Evolutionary conservation across 1,139 yeast genomes (phyloP).

Genomic region (Petasospora fabianii): DNA sequence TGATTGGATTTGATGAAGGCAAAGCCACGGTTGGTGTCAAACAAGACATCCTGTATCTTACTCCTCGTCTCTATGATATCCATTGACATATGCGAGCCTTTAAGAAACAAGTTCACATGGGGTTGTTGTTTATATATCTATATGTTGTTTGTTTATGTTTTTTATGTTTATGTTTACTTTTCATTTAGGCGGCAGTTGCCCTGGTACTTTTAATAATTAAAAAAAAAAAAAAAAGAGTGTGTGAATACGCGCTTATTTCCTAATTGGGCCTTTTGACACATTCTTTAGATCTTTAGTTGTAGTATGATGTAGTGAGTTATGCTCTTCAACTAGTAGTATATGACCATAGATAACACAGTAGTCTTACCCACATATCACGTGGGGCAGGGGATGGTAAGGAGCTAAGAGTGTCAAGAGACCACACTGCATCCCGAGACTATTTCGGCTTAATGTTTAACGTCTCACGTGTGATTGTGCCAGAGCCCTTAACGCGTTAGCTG

Average conservation of each 20-base stretch:
- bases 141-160: too few relatives aligned
- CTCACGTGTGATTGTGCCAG: neutral
- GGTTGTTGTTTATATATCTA: neutral
- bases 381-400: too few relatives aligned
- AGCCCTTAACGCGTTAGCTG: too few relatives aligned
- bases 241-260: conserved; percentile 1
- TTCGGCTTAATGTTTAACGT: too few relatives aligned
- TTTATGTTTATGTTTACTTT: neutral
- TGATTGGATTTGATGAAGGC: conserved; percentile 13
- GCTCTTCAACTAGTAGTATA: too few relatives aligned
- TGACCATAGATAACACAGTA: neutral
- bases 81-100: too few relatives aligned
- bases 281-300: too few relatives aligned
- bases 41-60: conserved; percentile 11
- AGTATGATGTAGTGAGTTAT: too few relatives aligned
- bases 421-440: too few relatives aligned
- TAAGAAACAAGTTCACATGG: neutral
- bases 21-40: conserved; percentile 12
- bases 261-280: conserved; percentile 1
- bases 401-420: too few relatives aligned
- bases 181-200: conserved; percentile 1
- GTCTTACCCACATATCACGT: neutral
- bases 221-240: too few relatives aligned
- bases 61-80: conserved; percentile 7
- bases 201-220: neutral